Evolutionary conservation across 2,329 filamentous ascomycete genomes (phyloP).

Genomic region (Aspergillus tamarii): DNA sequence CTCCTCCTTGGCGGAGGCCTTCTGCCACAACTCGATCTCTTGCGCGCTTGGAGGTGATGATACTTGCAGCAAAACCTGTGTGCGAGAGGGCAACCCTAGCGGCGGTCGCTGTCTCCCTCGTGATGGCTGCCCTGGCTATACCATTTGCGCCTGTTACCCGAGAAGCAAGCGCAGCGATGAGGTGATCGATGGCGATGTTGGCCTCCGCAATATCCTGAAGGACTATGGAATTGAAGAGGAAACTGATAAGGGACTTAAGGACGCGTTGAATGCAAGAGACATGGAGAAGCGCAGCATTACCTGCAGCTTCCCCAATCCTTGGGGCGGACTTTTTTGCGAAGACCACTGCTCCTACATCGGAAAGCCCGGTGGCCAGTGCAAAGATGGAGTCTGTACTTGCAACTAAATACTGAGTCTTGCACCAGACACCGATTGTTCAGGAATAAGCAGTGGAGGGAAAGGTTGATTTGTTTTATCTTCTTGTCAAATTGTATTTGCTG

Average conservation of each 20-base stretch:
- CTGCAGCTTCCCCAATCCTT: conserved; percentile 5
- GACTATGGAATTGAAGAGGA: background rate
- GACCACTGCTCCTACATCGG: conserved; percentile 6
- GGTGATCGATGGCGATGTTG: conserved; percentile 6
- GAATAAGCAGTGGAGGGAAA: background rate
- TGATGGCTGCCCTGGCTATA: conserved; percentile 9
- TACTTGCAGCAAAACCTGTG: conserved; percentile 7
- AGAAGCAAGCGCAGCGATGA: conserved; percentile 7
- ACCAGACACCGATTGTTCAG: background rate
- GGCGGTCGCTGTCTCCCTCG: conserved; percentile 10
- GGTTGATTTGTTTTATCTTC: background rate
- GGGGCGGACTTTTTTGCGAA: conserved; percentile 2
- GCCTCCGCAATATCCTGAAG: background rate
- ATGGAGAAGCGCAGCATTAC: conserved; percentile 7
- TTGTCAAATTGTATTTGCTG: background rate
- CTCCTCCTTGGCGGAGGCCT: background rate
- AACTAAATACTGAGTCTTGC: background rate
- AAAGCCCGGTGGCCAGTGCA: conserved; percentile 10
- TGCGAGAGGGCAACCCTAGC: conserved; percentile 4
- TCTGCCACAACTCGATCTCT: conserved; percentile 10
- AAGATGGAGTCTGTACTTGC: background rate
- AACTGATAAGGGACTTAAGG: no score
- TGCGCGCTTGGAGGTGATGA: background rate
- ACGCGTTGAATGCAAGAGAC: background rate
- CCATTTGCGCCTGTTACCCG: conserved; percentile 10